phyloP scores from a whole-genome alignment of 2,329 filamentous ascomycete genomes.

The Neofusicoccum cordaticola region DNA sequence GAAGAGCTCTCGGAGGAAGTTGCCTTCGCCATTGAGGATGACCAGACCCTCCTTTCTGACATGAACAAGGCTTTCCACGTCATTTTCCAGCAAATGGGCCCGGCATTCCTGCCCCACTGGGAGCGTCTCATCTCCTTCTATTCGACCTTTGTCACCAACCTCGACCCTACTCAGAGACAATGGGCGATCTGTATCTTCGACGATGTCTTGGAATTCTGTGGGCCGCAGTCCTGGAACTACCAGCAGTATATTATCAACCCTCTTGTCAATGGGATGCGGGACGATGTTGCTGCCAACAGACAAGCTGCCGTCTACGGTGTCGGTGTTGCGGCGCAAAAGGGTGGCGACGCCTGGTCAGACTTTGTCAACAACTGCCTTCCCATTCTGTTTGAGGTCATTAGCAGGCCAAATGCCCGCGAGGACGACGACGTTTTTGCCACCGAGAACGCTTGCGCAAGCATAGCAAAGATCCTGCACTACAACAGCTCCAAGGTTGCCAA shows the following conservation, averaged over 20 bases:
- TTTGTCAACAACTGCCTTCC: conserved; percentile 80
- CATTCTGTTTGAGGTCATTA: conserved; percentile 79
- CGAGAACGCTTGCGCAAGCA: conserved; percentile 93
- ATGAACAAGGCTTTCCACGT: conserved; percentile 99
- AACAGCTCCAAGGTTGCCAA: conserved; percentile 76
- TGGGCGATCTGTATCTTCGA: conserved; percentile 99
- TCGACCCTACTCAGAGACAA: conserved; percentile 86
- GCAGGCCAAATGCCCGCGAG: conserved; percentile 74
- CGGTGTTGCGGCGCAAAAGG: conserved; percentile 90
- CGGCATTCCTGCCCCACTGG: conserved; percentile 82
- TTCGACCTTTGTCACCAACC: conserved; percentile 74
- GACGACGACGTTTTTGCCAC: conserved; percentile 97
- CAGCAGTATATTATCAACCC: conserved; percentile 83
- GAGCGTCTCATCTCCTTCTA: conserved; percentile 83
- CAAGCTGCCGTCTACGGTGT: conserved; percentile 96
- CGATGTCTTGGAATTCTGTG: conserved; percentile 96
- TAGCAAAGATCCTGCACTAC: conserved; percentile 94
- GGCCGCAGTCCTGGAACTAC: conserved; percentile 82
- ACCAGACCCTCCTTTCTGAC: conserved; percentile 92
- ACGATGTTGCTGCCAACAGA: conserved; percentile 83
- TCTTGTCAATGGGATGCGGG: conserved; percentile 79
- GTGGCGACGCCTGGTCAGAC: conserved; percentile 80
- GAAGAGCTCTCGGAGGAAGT: conserved; percentile 87
- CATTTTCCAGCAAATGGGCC: conserved; percentile 94
- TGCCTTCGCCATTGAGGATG: conserved; percentile 90